Percentiles rank a stretch among this genome's conserved stretches.
Conservation (phyloP, 2,329 filamentous ascomycete species). For the Aspergillus texensis region DNA sequence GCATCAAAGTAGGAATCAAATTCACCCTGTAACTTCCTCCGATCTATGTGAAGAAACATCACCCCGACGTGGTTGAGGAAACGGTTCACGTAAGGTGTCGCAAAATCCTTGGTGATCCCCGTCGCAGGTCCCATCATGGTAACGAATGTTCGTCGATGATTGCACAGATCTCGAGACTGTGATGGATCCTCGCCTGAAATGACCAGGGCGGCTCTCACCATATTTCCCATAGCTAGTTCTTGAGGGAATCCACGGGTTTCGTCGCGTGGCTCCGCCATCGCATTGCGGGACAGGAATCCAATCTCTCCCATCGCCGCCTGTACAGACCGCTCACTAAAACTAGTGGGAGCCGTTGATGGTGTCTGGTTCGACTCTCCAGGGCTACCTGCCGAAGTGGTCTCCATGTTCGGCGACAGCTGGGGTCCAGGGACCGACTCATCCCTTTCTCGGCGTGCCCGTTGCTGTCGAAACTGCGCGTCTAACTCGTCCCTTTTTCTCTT, state of each 20-base stretch:
- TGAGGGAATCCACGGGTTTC: conserved; percentile 21
- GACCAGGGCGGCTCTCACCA: conserved; percentile 17
- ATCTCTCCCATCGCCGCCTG: conserved; percentile 13
- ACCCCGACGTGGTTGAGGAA: neutral
- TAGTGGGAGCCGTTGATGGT: neutral
- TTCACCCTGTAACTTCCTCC: neutral
- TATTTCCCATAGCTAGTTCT: conserved; percentile 24
- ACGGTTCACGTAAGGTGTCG: neutral
- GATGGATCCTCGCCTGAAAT: neutral
- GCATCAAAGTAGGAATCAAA: neutral
- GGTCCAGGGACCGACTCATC: neutral
- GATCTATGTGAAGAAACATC: neutral
- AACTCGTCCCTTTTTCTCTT: conserved; percentile 24
- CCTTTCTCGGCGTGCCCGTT: conserved; percentile 6
- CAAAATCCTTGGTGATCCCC: neutral
- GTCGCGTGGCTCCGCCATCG: conserved; percentile 35
- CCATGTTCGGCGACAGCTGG: neutral
- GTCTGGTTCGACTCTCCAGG: neutral
- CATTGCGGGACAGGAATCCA: conserved; percentile 33
- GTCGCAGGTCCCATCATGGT: neutral
- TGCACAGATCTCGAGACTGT: neutral
- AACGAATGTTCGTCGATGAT: neutral
- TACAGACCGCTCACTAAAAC: neutral
- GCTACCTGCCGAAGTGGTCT: neutral
- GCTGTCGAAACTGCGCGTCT: conserved; percentile 13